phyloP scores from a whole-genome alignment of 1,284 basidiomycete genomes.

The Naganishia sp. region DNA sequence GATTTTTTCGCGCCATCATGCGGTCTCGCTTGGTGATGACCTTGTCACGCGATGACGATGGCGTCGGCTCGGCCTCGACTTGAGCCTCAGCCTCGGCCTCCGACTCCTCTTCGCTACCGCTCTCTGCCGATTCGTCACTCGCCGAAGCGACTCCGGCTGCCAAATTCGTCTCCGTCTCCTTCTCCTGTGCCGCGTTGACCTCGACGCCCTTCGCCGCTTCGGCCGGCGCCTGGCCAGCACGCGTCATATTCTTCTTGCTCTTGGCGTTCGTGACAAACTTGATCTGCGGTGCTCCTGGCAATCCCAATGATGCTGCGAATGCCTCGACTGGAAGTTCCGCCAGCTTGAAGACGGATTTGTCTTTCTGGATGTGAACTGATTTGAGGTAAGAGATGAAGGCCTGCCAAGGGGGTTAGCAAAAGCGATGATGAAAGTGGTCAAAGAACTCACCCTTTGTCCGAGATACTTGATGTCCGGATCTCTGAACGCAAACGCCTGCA shows the following conservation, averaged over 20 bases:
- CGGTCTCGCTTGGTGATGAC: constrained; percentile 95
- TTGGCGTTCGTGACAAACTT: constrained; percentile 83
- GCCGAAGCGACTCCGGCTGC: constrained; percentile 34
- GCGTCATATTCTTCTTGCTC: constrained; percentile 37
- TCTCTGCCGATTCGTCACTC: constrained; percentile 38
- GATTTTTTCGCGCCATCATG: constrained; percentile 97
- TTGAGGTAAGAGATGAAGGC: constrained; percentile 96
- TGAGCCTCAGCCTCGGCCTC: constrained; percentile 49
- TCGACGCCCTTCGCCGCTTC: constrained; percentile 36
- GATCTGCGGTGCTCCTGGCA: constrained; percentile 94
- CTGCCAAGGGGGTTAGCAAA: constrained; percentile 56
- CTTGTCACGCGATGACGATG: constrained; percentile 11
- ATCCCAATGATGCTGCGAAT: constrained; percentile 85
- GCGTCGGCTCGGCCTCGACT: constrained; percentile 39
- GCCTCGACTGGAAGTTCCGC: constrained; percentile 76
- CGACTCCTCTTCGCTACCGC: constrained; percentile 38
- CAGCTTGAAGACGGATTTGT: constrained; percentile 90
- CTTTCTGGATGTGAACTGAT: constrained; percentile 88
- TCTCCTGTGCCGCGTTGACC: constrained; percentile 35
- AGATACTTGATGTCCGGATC: constrained; percentile 97
- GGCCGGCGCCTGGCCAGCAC: constrained; percentile 41
- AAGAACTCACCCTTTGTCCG: constrained; percentile 73
- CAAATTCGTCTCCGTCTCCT: constrained; percentile 33
- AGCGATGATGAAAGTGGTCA: background rate
- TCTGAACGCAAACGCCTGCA: constrained; percentile 92